phyloP scores from a whole-genome alignment of 352 stramenopile species.

The Pythium guiyangense region DNA sequence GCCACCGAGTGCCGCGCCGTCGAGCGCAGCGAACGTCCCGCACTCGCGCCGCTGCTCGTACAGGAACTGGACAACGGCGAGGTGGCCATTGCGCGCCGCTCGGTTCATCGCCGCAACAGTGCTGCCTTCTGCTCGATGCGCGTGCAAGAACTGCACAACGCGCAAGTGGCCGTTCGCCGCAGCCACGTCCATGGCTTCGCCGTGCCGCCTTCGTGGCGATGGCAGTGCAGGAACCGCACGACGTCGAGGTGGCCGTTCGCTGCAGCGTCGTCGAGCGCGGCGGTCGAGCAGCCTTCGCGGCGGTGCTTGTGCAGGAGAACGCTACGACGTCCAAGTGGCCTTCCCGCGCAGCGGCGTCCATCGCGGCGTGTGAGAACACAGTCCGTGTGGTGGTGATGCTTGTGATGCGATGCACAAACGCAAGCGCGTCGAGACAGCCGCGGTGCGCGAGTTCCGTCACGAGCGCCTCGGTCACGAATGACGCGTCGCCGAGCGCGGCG shows the following conservation, averaged over 20 bases:
- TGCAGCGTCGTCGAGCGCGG: slow-evolving; percentile 1
- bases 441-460: too few species aligned
- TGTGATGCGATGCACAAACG: too few species aligned
- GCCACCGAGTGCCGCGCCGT: background rate
- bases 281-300: background rate
- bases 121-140: background rate
- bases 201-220: slow-evolving; percentile 1
- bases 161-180: background rate
- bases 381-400: too few species aligned
- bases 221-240: background rate
- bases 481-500: too few species aligned
- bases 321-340: background rate
- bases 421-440: too few species aligned
- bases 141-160: slow-evolving; percentile 4
- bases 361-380: slow-evolving; percentile 1
- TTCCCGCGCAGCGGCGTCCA: background rate
- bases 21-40: background rate
- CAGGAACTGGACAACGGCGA: too few species aligned
- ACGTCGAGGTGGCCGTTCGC: background rate
- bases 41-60: too few species aligned
- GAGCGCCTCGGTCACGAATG: too few species aligned
- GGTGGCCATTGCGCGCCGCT: too few species aligned
- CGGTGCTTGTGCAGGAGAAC: too few species aligned
- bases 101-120: too few species aligned
- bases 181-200: slow-evolving; percentile 1